Base-by-base conservation (phyloP, 352 stramenopile genomes). In the Phytopythium kandeliae region DNA sequence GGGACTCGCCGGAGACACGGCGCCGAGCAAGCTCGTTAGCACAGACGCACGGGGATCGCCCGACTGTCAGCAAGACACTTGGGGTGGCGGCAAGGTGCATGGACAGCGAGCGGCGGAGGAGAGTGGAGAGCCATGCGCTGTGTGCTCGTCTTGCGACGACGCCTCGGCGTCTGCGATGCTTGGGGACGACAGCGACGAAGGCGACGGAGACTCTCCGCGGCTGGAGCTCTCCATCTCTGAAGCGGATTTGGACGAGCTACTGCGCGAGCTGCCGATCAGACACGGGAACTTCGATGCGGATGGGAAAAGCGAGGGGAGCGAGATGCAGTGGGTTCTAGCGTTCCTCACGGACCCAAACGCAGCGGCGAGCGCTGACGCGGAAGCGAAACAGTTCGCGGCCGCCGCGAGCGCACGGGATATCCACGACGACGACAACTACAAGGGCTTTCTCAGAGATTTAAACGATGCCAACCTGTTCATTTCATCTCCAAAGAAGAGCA, bases 241-340 rank as follows among this genome's bases (percentile, higher is more conserved):
- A 15, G 66, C 61, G 0, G 74, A 88, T 34, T 54, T 86, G 26
- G 74, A 89, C 48, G 48, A 69, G n/a, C 52, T 89, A 6, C 44
- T 89, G 46, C 74, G 61, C 7, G 66, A 65, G 2, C 48, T 86
- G 2, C 45, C 53, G 11, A 40, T 21, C 1, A 52, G 45, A 21
- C 54, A 49, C 16, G 37, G 24, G 11, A 28, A 40, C 4, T 6
- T 16, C 15, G 45, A 25, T 37, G 50, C 53, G 12, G 52, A 57
- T 19, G 19, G 34, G 8, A 67, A 73, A 21, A 16, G 10, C 1
- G 19, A 21, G 11, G 45, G 36, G 15, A 79, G 67, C 52, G 67
- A 86, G 49, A 86, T 86, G 78, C 78, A 89, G 56, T 89, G 78
- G 75, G 75, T 86, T 10, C 50, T 89, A 8, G 78, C 69, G 13